These are phyloP conservation scores for Sphenostylis stenocarpa DNA, from an alignment of 306 rosid species.

Conservation along the genomic window DNA sequence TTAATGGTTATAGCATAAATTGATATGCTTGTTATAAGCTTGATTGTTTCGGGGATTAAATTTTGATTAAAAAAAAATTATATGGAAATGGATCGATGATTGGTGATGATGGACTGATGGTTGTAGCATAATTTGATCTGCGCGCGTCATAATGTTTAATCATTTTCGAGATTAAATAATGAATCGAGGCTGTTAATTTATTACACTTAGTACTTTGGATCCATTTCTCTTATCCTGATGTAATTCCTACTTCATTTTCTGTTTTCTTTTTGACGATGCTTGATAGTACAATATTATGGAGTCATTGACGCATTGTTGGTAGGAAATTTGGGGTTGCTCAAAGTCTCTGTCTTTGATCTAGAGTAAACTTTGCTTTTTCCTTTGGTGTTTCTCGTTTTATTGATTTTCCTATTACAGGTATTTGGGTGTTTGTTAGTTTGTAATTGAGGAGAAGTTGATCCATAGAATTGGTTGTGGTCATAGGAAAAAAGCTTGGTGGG, in stretches of 20 bases:
- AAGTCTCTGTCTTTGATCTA: background rate
- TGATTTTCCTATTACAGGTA: background rate
- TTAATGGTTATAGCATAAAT: background rate
- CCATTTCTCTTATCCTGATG: background rate
- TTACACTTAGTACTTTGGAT: background rate
- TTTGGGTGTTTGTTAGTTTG: background rate
- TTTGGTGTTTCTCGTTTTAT: background rate
- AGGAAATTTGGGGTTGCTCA: background rate
- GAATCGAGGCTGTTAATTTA: background rate
- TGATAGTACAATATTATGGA: background rate
- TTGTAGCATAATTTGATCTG: conserved; percentile 42
- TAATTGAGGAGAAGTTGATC: background rate
- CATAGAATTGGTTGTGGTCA: background rate
- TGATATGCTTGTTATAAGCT: too few relatives aligned
- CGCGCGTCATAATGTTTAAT: background rate
- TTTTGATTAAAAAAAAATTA: background rate
- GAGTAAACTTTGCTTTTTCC: background rate
- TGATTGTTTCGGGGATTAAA: too few relatives aligned
- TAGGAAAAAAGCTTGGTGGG: background rate
- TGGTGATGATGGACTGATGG: background rate
- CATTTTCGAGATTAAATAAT: background rate
- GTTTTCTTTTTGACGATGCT: background rate
- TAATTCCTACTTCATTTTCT: background rate
- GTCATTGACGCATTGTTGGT: conserved; percentile 6
- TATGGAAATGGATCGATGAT: conserved; percentile 6